Evolutionary conservation across 2,329 filamentous ascomycete species (phyloP).

Genomic region (Ramichloridium luteum): DNA sequence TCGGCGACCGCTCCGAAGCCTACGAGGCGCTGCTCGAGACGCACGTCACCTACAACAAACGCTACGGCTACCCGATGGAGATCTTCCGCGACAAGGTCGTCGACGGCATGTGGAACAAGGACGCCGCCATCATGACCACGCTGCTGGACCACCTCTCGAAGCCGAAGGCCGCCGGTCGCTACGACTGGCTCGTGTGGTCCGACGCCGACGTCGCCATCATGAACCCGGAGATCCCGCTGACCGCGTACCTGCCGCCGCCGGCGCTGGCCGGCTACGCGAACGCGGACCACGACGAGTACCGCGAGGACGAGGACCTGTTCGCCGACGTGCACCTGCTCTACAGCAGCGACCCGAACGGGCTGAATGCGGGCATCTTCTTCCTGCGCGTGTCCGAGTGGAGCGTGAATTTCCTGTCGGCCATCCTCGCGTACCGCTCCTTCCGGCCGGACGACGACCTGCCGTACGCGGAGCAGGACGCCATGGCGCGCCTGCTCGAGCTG

Average conservation of each 20-base stretch:
- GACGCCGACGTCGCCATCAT: slow-evolving; percentile 32
- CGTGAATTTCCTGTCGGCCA: slow-evolving; percentile 27
- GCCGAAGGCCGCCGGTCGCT: slow-evolving; percentile 23
- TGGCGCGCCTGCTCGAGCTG: slow-evolving; percentile 25
- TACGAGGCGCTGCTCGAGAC: slow-evolving; percentile 30
- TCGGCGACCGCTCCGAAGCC: slow-evolving; percentile 21
- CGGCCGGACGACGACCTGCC: slow-evolving; percentile 23
- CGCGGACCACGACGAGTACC: too few species aligned
- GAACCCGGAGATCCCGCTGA: slow-evolving; percentile 28
- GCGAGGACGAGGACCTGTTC: too few species aligned
- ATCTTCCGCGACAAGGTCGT: slow-evolving; percentile 29
- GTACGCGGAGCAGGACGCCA: slow-evolving; percentile 30
- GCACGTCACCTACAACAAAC: slow-evolving; percentile 27
- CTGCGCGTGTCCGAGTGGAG: slow-evolving; percentile 28
- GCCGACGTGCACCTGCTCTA: slow-evolving; percentile 26
- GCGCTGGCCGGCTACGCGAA: too few species aligned
- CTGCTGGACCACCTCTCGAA: slow-evolving; percentile 27
- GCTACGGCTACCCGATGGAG: slow-evolving; percentile 29
- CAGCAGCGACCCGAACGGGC: slow-evolving; percentile 28
- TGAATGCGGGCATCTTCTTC: slow-evolving; percentile 32
- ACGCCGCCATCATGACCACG: slow-evolving; percentile 30
- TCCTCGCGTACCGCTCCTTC: slow-evolving; percentile 28
- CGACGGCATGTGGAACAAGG: slow-evolving; percentile 33
- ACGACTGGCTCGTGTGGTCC: slow-evolving; percentile 33
- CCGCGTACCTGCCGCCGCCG: slow-evolving; percentile 29